Percentiles rank a stretch among this genome's conserved stretches.
phyloP scores from a whole-genome alignment of 305 asterid genomes.

The Stenogyne calaminthoides region DNA sequence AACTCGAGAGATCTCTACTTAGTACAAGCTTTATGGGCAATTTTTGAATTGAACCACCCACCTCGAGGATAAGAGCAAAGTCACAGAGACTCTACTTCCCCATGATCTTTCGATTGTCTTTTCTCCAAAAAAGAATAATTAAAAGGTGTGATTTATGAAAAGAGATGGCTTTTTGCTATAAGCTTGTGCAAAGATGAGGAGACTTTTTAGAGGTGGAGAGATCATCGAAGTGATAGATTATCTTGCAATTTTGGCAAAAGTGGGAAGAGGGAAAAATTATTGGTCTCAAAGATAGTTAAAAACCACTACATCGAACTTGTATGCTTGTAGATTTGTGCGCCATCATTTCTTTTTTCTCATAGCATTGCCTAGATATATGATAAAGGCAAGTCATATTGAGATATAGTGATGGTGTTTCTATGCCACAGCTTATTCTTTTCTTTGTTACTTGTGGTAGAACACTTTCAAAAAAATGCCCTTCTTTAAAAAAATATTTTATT shows the following conservation, averaged over 20 bases:
- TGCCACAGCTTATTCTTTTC: constrained; percentile 14
- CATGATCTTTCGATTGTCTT: not conserved
- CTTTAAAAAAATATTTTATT: not conserved
- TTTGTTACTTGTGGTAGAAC: not conserved
- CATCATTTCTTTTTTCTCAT: not conserved
- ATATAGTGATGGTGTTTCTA: not conserved
- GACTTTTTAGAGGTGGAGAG: not conserved
- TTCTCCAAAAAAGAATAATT: constrained; percentile 4
- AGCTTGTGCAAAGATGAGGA: not conserved
- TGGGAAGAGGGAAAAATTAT: not conserved
- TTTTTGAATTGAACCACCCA: not conserved
- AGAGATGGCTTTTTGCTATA: not conserved
- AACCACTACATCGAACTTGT: constrained; percentile 5
- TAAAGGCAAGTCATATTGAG: not conserved
- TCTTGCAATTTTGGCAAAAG: constrained; percentile 1
- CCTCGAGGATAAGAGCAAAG: constrained; percentile 5
- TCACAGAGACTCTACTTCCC: not conserved
- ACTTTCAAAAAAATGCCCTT: not conserved
- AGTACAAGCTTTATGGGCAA: not conserved
- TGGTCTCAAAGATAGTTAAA: constrained; percentile 7
- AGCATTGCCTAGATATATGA: constrained; percentile 3
- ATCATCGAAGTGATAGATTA: not conserved
- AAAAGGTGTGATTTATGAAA: not conserved
- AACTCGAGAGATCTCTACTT: not conserved
- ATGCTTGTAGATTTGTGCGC: constrained; percentile 14